These are phyloP conservation scores for Ampelomyces quisqualis DNA, from an alignment of 2,329 filamentous ascomycete genomes.

Conservation along the genomic window DNA sequence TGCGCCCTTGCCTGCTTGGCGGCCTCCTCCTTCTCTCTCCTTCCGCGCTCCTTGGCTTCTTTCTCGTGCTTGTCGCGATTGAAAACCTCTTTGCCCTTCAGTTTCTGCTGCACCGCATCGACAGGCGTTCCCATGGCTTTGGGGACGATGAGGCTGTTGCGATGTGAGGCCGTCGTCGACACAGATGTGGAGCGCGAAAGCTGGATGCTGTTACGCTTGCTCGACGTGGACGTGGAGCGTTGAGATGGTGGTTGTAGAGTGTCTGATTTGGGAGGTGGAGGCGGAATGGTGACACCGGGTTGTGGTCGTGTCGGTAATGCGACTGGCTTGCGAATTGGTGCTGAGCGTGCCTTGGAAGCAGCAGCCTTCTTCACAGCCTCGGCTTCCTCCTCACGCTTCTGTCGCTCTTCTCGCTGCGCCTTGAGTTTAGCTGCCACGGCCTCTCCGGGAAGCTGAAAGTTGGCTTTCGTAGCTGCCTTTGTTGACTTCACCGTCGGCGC, in stretches of 20 bases:
- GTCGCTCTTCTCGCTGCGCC: constrained; percentile 36
- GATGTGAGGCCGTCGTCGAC: constrained; percentile 26
- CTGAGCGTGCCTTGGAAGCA: constrained; percentile 30
- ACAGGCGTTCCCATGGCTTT: constrained; percentile 33
- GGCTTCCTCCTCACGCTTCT: constrained; percentile 37
- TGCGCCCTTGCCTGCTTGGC: constrained; percentile 49
- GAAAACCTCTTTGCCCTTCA: constrained; percentile 51
- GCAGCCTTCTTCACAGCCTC: constrained; percentile 40
- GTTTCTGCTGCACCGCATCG: constrained; percentile 33
- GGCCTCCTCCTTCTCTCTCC: constrained; percentile 51
- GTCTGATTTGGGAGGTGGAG: constrained; percentile 11
- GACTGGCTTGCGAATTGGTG: constrained; percentile 49
- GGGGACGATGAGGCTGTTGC: constrained; percentile 24
- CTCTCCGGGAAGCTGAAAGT: constrained; percentile 57
- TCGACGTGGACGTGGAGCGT: constrained; percentile 18
- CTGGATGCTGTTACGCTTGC: constrained; percentile 26
- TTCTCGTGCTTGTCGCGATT: constrained; percentile 48
- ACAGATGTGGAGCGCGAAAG: constrained; percentile 24
- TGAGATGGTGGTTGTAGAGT: constrained; percentile 7
- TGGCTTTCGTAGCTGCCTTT: constrained; percentile 54
- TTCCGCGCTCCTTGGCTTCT: constrained; percentile 43
- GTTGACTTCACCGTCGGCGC: constrained; percentile 49
- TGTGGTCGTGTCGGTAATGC: constrained; percentile 49
- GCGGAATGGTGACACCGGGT: constrained; percentile 18
- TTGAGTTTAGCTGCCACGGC: constrained; percentile 46